Base-by-base conservation (phyloP, 352 stramenopile species). In the Pythium biforme region DNA sequence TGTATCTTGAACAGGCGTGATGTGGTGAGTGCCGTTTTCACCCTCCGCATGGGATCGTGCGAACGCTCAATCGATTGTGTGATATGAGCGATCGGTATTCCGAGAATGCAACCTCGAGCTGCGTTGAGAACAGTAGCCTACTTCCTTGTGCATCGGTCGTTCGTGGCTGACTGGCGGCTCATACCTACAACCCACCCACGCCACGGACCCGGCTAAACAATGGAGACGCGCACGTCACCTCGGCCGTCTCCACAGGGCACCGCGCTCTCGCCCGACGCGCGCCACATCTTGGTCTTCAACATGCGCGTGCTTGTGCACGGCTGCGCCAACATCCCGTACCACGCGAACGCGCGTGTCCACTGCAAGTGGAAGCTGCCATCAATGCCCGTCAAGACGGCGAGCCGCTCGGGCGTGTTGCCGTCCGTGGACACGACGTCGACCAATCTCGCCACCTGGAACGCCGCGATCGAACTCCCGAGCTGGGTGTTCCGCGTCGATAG, bases 251-350 rank as follows among this genome's bases (percentile, higher is more conserved):
- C 14, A 11, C 31, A 34, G 14, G 37, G 2, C 41, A 7, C 39
- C 12, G 12, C 22, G 19, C 41, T 12, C 10, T 20, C 51, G 20
- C 31, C 51, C 33, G 51, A 57, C 22, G 1, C 48, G 14, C 48
- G 48, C 19, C 39, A 25, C 22, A 60, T 73, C 5, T n/a, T n/a
- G n/a, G 59, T 57, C 19, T 77, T 81, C 23, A 55, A 79, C 59
- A 51, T 81, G 14, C n/a, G 59, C 26, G 45, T 63, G 20, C 26
- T 68, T 8, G 67, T 79, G 6, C 68, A 79, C 45, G 70, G 58
- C 20, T 81, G 73, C 57, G 72, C 61, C 47, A 78, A 76, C 55
- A 69, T 81, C 20, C 68, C 73, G 0, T 52, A 73, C 23, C 63
- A 64, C 10, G 20, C 59, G 11, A 57, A 68, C 39, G 54, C 64